Evolutionary conservation across 2,329 filamentous ascomycete genomes (phyloP), one percentile per base, ranked within the genome.

Genomic region (Colletotrichum endophyticum): DNA sequence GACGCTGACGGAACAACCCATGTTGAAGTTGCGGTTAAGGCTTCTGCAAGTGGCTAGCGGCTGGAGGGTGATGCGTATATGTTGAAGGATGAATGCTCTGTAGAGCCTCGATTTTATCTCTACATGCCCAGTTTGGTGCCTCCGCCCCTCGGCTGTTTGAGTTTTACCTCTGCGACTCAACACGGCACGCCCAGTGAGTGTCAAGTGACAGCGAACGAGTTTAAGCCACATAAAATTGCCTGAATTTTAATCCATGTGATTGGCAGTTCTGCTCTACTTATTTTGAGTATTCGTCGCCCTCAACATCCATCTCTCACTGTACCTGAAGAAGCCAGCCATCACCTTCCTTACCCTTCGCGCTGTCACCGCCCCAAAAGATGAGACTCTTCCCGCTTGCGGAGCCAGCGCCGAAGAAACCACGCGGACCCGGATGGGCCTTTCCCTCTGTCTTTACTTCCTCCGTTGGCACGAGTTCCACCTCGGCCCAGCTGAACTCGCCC

Each of bases 281-380:
- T 13, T 53, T 53, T 53, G 44, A 13, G 44, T 64, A 11, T 64
- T 64, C 28, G 3, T 64, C 19, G n/a, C 44, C n/a, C 61, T 36
- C 44, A n/a, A 49, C 16, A 5, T 16, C 15, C 27, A 19, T 13
- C 53, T 44, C 32, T 64, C 64, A 80, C 53, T 70, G 64, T 9
- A 83, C 49, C 66, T 78, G 80, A 57, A 87, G 78, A 16, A 86
- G 73, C 86, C 86, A 87, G 3, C 86, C 86, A 75, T 87, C 85
- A 3, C 82, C 83, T 66, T 86, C 83, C 19, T 77, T 80, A 4
- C 87, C 87, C 49, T 85, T 81, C 0, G 82, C 84, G 78, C 87
- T 87, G 5, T 86, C 76, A 0, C 90, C 90, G n/a, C 90, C 90
- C 89, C 89, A 91, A 15, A 90, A 78, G 5, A 91, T 83, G 8